Percentiles rank a stretch among this genome's conserved stretches.
phyloP scores from a whole-genome alignment of 2,329 filamentous ascomycete genomes.

The Ophiosphaerella korrae region DNA sequence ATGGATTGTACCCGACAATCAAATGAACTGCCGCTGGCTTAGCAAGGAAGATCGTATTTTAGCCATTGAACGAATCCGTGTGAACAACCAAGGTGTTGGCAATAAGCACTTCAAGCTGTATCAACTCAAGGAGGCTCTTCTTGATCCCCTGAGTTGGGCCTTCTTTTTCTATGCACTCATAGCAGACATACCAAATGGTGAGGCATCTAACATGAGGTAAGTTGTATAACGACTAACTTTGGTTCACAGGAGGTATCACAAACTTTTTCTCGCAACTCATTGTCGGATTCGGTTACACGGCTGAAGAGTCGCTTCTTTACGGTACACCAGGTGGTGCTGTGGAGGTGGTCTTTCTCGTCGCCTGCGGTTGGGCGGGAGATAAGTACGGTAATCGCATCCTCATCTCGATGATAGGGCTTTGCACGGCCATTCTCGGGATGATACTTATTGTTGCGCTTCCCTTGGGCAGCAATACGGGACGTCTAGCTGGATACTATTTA shows the following conservation, averaged over 20 bases:
- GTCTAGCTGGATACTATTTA: constrained; percentile 69
- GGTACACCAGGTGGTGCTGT: constrained; percentile 69
- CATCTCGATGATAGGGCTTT: constrained; percentile 58
- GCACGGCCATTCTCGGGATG: constrained; percentile 63
- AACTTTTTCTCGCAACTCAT: constrained; percentile 69
- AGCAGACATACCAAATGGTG: constrained; percentile 63
- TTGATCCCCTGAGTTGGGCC: constrained; percentile 65
- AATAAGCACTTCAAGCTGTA: constrained; percentile 71
- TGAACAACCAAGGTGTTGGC: constrained; percentile 77
- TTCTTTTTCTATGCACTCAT: constrained; percentile 63
- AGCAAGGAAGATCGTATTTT: constrained; percentile 69
- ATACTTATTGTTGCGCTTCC: constrained; percentile 68
- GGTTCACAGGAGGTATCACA: constrained; percentile 54
- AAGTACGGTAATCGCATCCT: constrained; percentile 62
- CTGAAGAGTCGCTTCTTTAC: constrained; percentile 66
- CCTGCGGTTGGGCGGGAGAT: constrained; percentile 63
- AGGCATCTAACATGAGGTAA: neutral
- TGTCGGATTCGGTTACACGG: constrained; percentile 67
- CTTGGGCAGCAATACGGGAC: constrained; percentile 61
- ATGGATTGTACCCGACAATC: constrained; percentile 61
- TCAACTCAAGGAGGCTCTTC: constrained; percentile 66
- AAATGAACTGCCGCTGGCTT: constrained; percentile 66
- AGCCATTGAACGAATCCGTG: constrained; percentile 71
- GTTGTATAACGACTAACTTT: constrained; percentile 3
- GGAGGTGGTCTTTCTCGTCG: constrained; percentile 64